phyloP scores from a whole-genome alignment of 768 basidiomycete species.

The Collybia nuda region DNA sequence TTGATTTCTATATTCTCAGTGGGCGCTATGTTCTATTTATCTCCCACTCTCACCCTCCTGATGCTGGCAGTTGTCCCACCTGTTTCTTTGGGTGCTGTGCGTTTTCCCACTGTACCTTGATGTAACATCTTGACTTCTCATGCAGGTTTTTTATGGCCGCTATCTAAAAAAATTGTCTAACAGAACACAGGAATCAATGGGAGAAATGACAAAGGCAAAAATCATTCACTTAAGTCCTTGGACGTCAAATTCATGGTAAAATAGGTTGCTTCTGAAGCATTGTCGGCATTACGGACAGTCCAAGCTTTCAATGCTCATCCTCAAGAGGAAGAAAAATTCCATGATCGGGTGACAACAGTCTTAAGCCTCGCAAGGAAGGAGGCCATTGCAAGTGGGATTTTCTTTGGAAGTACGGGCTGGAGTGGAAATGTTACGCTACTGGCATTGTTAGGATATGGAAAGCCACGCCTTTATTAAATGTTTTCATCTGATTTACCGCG shows the following conservation, averaged over 20 bases:
- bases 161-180: slow-evolving; percentile 92
- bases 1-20: slow-evolving; percentile 41
- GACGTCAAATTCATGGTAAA: background rate
- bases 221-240: slow-evolving; percentile 27
- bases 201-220: slow-evolving; percentile 81
- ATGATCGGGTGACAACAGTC: slow-evolving; percentile 60
- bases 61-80: slow-evolving; percentile 95
- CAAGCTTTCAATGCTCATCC: slow-evolving; percentile 87
- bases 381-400: slow-evolving; percentile 87
- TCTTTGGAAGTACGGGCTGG: slow-evolving; percentile 90
- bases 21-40: slow-evolving; percentile 94
- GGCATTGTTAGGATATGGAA: slow-evolving; percentile 88
- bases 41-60: slow-evolving; percentile 80
- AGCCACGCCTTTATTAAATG: slow-evolving; percentile 12
- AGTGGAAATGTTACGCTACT: slow-evolving; percentile 92
- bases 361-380: slow-evolving; percentile 81
- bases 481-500: background rate
- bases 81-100: slow-evolving; percentile 79
- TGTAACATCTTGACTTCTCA: background rate
- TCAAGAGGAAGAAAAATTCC: slow-evolving; percentile 78
- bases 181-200: slow-evolving; percentile 90
- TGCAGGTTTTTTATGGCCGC: slow-evolving; percentile 90
- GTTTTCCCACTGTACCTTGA: slow-evolving; percentile 15
- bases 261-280: slow-evolving; percentile 85
- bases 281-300: slow-evolving; percentile 83